Evolutionary conservation across 331 rosid genomes (phyloP).

Genomic region (Rhamnella rubrinervis): DNA sequence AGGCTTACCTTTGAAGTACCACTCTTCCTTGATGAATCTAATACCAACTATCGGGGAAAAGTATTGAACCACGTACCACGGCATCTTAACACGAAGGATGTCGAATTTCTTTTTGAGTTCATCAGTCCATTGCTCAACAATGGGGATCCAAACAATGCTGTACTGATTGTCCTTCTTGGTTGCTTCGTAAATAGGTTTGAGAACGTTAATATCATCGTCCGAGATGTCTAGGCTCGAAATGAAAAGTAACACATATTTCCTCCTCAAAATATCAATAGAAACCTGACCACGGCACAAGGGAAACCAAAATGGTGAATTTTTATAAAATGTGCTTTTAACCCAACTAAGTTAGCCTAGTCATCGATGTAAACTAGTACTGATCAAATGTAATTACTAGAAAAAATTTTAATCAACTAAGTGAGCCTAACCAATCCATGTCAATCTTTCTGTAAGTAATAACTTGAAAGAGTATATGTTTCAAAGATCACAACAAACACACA

Average conservation of each 20-base stretch:
- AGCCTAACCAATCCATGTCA: too few species aligned
- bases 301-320: neutral
- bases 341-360: too few species aligned
- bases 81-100: constrained; percentile 16
- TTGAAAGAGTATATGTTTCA: neutral
- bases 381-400: too few species aligned
- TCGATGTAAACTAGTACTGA: too few species aligned
- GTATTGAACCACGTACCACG: constrained; percentile 10
- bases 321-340: too few species aligned
- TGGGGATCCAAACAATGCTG: constrained; percentile 30
- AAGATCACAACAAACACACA: neutral
- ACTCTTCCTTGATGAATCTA: constrained; percentile 19
- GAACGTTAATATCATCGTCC: constrained; percentile 30
- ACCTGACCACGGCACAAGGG: constrained; percentile 30
- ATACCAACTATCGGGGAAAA: constrained; percentile 7
- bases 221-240: constrained; percentile 49
- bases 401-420: too few species aligned
- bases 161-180: constrained; percentile 1
- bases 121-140: constrained; percentile 29
- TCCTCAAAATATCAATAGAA: constrained; percentile 39
- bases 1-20: constrained; percentile 14
- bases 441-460: too few species aligned
- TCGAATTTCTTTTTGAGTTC: constrained; percentile 15
- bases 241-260: constrained; percentile 42
- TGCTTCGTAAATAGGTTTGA: constrained; percentile 14